These are phyloP conservation scores for Ballota nigra DNA, from an alignment of 257 asterid genomes.

Conservation along the genomic window DNA sequence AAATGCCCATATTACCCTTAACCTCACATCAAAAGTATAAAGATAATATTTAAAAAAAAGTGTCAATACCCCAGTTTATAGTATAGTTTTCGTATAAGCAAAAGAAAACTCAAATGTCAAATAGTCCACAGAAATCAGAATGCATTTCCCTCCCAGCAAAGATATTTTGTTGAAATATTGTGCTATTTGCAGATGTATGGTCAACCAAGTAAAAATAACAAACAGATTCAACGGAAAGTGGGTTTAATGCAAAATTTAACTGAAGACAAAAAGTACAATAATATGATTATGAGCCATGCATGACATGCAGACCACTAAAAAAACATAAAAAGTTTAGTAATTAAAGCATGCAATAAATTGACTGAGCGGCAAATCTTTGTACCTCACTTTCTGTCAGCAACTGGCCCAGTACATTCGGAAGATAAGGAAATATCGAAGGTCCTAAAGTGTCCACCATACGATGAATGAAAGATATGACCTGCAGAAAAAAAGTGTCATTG, in stretches of 20 bases:
- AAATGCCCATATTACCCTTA: not conserved
- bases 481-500: slow-evolving; percentile 21
- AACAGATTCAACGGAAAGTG: not conserved
- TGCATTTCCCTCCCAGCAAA: slow-evolving; percentile 4
- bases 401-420: slow-evolving; percentile 87
- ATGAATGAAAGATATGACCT: slow-evolving; percentile 92
- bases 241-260: not conserved
- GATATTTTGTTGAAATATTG: not conserved
- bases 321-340: not conserved
- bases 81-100: not conserved
- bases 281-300: not conserved
- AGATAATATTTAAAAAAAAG: not conserved
- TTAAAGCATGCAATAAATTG: not conserved
- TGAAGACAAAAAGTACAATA: not conserved
- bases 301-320: not conserved
- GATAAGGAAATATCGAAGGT: slow-evolving; percentile 79
- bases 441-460: slow-evolving; percentile 98
- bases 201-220: not conserved
- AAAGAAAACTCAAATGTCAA: not conserved
- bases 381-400: slow-evolving; percentile 92
- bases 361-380: slow-evolving; percentile 17
- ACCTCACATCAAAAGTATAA: not conserved
- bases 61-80: not conserved
- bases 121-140: slow-evolving; percentile 1
- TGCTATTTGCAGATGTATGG: slow-evolving; percentile 14